Conservation (phyloP, 1,284 basidiomycete genomes). For the Microbotryomycetes sp. region DNA sequence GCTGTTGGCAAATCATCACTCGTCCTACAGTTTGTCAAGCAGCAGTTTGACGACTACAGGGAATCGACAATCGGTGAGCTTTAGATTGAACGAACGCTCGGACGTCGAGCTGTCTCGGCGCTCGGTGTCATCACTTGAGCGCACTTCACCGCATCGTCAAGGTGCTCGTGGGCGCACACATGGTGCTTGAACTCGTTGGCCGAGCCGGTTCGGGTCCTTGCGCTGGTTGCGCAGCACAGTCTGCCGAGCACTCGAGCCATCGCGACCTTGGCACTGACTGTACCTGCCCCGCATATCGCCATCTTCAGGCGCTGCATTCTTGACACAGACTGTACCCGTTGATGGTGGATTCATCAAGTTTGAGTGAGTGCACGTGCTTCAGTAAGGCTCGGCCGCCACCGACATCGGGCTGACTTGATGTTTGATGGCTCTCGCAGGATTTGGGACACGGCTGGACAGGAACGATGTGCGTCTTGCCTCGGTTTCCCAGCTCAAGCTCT, state of each 20-base stretch:
- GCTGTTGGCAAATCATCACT: slow-evolving; percentile 96
- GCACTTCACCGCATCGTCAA: too few relatives aligned
- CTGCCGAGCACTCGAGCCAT: too few relatives aligned
- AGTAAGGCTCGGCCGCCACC: neutral
- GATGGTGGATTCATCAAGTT: slow-evolving; percentile 91
- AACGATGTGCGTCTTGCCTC: slow-evolving; percentile 56
- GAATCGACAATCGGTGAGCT: slow-evolving; percentile 46
- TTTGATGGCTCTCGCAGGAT: neutral
- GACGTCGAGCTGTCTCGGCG: neutral
- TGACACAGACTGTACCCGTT: slow-evolving; percentile 88
- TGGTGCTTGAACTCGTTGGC: too few relatives aligned
- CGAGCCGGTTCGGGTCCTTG: too few relatives aligned
- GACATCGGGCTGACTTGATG: neutral
- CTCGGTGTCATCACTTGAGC: too few relatives aligned
- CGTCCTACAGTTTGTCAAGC: slow-evolving; percentile 90
- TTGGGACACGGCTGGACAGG: slow-evolving; percentile 85
- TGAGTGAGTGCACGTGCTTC: slow-evolving; percentile 48
- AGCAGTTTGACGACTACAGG: slow-evolving; percentile 96
- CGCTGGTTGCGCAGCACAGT: too few relatives aligned
- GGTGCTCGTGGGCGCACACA: too few relatives aligned
- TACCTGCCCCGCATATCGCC: neutral
- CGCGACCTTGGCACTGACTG: too few relatives aligned
- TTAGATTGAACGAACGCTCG: too few relatives aligned
- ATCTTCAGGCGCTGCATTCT: slow-evolving; percentile 66
- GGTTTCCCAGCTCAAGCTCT: neutral